Base-by-base conservation (phyloP, 1,284 basidiomycete genomes). In the Garcileccinum viscosum region DNA sequence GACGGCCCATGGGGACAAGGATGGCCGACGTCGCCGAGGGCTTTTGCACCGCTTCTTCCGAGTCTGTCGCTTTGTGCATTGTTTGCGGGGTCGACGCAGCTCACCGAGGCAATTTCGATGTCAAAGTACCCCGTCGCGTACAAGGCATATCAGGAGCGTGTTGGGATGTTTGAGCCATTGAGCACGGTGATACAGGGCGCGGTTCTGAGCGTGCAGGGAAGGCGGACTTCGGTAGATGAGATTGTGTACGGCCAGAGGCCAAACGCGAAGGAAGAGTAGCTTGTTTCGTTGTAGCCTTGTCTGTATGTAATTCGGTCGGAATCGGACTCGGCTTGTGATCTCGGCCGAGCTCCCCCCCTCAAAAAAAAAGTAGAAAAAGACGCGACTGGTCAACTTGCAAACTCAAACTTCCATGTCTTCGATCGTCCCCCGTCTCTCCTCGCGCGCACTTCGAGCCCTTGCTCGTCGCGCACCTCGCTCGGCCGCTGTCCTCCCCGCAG, bases 51-150 rank as follows among this genome's bases (percentile, higher is more conserved):
- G 12, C 77, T 92, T 32, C 66, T 83, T 19, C 90, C 92, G 1
- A 85, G 87, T 9, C 70, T 90, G 27, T 82, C 86, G n/a, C 84
- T 93, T 17, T 89, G 89, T 71, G 70, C 84, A 22, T 85, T 96
- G 4, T 95, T 96, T 83, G 84, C 88, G 76, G 85, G 87, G 2
- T 95, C 93, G 32, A 95, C 95, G 1, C 71, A 80, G 35, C 93
- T 93, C 79, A 94, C 95, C 0, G 96, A 98, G 82, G 86, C 85
- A 64, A 95, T 97, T 75, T 91, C 93, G 7, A 74, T 79, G 30
- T 79, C 84, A 60, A 97, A 97, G 80, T 97, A 97, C 76, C 90
- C 93, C 1, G 79, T 80, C 8, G 87, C 85, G 5, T 97, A 97
- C 81, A 76, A 76, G 22, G 88, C 89, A 22, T 97, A 97, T 79